Evolutionary conservation across 441 rosid species (phyloP).

Genomic region (Erysimum pusillum): DNA sequence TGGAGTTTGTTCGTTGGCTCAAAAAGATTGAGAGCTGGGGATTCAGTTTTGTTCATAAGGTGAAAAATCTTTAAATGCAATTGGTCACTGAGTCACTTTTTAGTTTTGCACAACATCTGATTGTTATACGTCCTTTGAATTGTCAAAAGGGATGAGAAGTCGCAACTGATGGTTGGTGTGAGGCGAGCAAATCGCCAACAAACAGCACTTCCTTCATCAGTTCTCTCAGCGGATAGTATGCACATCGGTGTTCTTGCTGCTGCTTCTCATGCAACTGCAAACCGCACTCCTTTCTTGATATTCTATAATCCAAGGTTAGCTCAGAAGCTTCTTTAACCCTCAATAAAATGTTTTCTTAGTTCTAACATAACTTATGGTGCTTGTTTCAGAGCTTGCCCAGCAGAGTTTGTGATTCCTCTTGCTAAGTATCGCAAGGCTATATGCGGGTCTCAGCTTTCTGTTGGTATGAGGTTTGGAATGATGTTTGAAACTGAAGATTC

Average conservation of each 20-base stretch:
- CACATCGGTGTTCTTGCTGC: slow-evolving; percentile 99
- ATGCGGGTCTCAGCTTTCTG: slow-evolving; percentile 85
- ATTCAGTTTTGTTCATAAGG: slow-evolving; percentile 94
- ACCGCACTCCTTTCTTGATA: slow-evolving; percentile 82
- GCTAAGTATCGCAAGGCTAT: slow-evolving; percentile 83
- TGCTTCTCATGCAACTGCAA: slow-evolving; percentile 95
- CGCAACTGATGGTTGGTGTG: slow-evolving; percentile 95
- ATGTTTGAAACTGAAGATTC: slow-evolving; percentile 99
- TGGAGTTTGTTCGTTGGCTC: slow-evolving; percentile 98
- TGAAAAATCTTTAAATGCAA: slow-evolving; percentile 30
- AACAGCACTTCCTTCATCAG: slow-evolving; percentile 87
- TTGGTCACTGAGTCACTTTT: background rate
- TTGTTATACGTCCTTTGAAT: background rate
- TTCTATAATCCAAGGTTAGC: slow-evolving; percentile 93
- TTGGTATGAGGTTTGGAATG: slow-evolving; percentile 99
- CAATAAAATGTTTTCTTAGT: slow-evolving; percentile 9
- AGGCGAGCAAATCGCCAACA: slow-evolving; percentile 95
- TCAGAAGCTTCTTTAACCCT: slow-evolving; percentile 1
- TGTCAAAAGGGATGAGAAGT: slow-evolving; percentile 81
- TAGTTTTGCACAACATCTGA: slow-evolving; percentile 35
- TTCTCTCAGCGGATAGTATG: slow-evolving; percentile 96
- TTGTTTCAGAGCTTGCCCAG: slow-evolving; percentile 83
- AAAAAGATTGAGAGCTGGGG: slow-evolving; percentile 94
- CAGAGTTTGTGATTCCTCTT: slow-evolving; percentile 89
- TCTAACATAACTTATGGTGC: slow-evolving; percentile 16